Base-by-base conservation (phyloP, 371 early-diverging fungal genomes). In the Apophysomyces sp. region DNA sequence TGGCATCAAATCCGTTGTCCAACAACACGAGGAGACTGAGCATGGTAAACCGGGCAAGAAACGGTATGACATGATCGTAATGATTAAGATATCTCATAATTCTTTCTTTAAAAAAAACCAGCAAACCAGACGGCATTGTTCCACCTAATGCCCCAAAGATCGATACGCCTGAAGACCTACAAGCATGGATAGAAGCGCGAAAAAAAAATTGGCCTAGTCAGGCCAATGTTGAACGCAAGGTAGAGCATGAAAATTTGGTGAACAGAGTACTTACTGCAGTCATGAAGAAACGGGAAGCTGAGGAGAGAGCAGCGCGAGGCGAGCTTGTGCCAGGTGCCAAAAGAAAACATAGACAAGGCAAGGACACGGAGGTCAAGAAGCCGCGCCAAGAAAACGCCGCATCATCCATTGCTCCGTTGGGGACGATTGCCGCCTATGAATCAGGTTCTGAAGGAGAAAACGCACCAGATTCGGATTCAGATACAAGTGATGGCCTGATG, bases 161-260 rank as follows among this genome's bases (percentile, higher is more conserved):
- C 3, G 72, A 80, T 21, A 82, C 79, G 36, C 88, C 89, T 0
- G 88, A 89, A 57, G 87, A 82, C 37, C 71, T 90, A 28, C 84
- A 66, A 1, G 73, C 85, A 29, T 91, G 90, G 90, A 90, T 88
- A 34, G 85, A 68, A 18, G 88, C 84, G 13, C 64, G 92, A 39
- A 89, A 88, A 60, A 82, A 77, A 60, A 82, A 77, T 16, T 91
- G 83, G 75, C 92, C 92, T 4, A 86, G 84, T 11, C 72, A 83
- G 56, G 76, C 61, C 0, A 90, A 88, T 68, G 65, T 89, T 1
- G 74, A 58, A 21, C 61, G 76, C 40, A 90, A 87, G 73, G 86
- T 82, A 69, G 40, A 39, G 21, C 30, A 18, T 18, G 13, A 4
- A 8, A 27, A 13, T 26, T 44, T 13, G 30, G 31, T 13, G 6